Base-by-base conservation (phyloP, 2,329 filamentous ascomycete genomes). In the Hypoxylon sp. region DNA sequence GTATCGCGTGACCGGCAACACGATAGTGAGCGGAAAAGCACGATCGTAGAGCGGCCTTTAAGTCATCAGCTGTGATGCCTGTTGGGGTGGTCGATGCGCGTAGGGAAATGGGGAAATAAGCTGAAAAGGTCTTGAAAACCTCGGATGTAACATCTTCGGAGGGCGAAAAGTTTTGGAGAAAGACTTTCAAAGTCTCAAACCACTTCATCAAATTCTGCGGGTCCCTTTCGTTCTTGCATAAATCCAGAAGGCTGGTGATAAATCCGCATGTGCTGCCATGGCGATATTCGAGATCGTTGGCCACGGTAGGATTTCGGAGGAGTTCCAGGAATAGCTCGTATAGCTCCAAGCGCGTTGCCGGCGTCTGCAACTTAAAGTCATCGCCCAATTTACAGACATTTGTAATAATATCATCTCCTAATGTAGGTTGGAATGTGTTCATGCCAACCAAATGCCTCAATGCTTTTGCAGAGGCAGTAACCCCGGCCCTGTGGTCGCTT, bases 81-180 rank as follows among this genome's bases (percentile, higher is more conserved):
- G 73, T 72, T 0, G 75, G 70, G 4, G 76, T 77, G 16, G 78
- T 75, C 0, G 80, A 76, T 45, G 75, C 74, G 19, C 80, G 74
- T 31, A 85, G 68, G 0, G 80, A 82, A 46, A 85, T 84, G 11
- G 82, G 82, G 55, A 83, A 85, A 63, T 84, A 85, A 20, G 78
- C 78, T 9, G 82, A 83, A 66, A 82, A 83, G 1, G 75, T 69
- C 45, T 75, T 76, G 64, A 83, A 84, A 2, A 81, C 71, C 46
- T 78, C 75, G 21, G 76, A 74, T 6, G 75, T 69, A 2, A 81
- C 69, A 6, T 78, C 76, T 3, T 73, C 55, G 0, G 78, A 74
- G 1, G 75, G 70, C 0, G 71, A 69, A 41, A 78, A 82, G 9
- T 73, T 70, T 2, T 70, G 64, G 6, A 82, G 64, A 20, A 83